Evolutionary conservation across 2,329 filamentous ascomycete genomes (phyloP).

Genomic region (Biscogniauxia marginata): DNA sequence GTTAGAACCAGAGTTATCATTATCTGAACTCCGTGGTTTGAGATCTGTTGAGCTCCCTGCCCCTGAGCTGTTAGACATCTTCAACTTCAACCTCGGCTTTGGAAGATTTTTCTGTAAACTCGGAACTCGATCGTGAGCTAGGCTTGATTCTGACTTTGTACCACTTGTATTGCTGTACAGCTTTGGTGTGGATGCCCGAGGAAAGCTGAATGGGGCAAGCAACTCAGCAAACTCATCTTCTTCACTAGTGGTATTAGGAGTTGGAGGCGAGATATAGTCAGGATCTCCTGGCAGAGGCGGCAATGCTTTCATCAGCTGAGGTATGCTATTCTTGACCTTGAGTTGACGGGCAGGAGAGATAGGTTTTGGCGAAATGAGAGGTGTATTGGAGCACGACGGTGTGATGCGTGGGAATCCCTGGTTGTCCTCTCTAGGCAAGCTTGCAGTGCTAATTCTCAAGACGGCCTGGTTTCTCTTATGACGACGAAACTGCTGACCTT

Average conservation of each 20-base stretch:
- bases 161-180: not conserved
- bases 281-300: slow-evolving; percentile 42
- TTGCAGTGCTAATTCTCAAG: slow-evolving; percentile 27
- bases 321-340: slow-evolving; percentile 48
- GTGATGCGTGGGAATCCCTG: slow-evolving; percentile 28
- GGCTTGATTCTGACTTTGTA: not conserved
- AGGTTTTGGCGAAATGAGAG: slow-evolving; percentile 47
- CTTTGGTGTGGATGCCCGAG: slow-evolving; percentile 4
- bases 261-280: slow-evolving; percentile 20
- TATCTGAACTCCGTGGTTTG: slow-evolving; percentile 10
- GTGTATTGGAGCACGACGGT: slow-evolving; percentile 30
- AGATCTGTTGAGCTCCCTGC: slow-evolving; percentile 6
- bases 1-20: slow-evolving; percentile 9
- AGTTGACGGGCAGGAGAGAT: slow-evolving; percentile 46
- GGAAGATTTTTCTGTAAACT: slow-evolving; percentile 21
- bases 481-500: slow-evolving; percentile 19
- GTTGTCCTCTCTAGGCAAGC: slow-evolving; percentile 23
- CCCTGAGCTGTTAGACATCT: slow-evolving; percentile 18
- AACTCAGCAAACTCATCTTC: slow-evolving; percentile 30
- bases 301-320: slow-evolving; percentile 52
- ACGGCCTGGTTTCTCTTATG: slow-evolving; percentile 29
- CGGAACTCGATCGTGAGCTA: not conserved
- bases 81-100: slow-evolving; percentile 28
- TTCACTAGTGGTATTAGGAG: slow-evolving; percentile 20
- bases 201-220: slow-evolving; percentile 27